phyloP scores from a whole-genome alignment of 2,329 filamentous ascomycete genomes.

The Talaromyces sp. region DNA sequence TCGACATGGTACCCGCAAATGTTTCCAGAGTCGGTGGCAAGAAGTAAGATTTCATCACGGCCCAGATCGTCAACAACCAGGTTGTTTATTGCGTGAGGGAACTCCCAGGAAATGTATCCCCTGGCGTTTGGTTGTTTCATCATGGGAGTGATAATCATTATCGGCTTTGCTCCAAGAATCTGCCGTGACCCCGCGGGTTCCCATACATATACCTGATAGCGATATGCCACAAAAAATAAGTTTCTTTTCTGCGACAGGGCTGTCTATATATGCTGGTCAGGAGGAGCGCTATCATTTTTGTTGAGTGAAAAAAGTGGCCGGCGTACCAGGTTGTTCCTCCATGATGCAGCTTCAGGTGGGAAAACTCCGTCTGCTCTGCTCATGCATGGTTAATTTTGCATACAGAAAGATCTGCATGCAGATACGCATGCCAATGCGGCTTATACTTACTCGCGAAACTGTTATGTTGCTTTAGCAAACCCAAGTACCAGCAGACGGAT shows the following conservation, averaged over 20 bases:
- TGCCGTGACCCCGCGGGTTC: conserved; percentile 39
- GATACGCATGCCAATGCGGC: background rate
- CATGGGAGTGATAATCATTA: conserved; percentile 39
- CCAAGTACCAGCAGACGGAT: background rate
- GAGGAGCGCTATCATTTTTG: background rate
- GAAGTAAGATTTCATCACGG: conserved; percentile 62
- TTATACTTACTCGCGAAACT: conserved; percentile 23
- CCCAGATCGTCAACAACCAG: conserved; percentile 67
- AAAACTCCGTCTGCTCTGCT: conserved; percentile 23
- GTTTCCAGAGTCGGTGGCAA: conserved; percentile 71
- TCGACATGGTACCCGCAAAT: conserved; percentile 65
- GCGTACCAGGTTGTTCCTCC: conserved; percentile 43
- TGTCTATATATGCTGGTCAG: conserved; percentile 22
- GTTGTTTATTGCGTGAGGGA: conserved; percentile 64
- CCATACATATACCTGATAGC: conserved; percentile 41
- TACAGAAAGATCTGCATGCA: background rate
- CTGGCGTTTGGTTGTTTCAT: conserved; percentile 37
- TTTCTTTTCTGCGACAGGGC: conserved; percentile 46
- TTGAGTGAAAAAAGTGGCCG: background rate
- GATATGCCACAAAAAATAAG: conserved; percentile 42
- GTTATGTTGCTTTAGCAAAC: background rate
- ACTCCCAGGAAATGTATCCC: conserved; percentile 51
- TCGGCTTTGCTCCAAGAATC: conserved; percentile 32
- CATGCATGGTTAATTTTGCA: conserved; percentile 7
- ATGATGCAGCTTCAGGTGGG: conserved; percentile 31